Evolutionary conservation across 139 green algal genomes (phyloP).

Genomic region (Deuterostichococcus epilithicus): DNA sequence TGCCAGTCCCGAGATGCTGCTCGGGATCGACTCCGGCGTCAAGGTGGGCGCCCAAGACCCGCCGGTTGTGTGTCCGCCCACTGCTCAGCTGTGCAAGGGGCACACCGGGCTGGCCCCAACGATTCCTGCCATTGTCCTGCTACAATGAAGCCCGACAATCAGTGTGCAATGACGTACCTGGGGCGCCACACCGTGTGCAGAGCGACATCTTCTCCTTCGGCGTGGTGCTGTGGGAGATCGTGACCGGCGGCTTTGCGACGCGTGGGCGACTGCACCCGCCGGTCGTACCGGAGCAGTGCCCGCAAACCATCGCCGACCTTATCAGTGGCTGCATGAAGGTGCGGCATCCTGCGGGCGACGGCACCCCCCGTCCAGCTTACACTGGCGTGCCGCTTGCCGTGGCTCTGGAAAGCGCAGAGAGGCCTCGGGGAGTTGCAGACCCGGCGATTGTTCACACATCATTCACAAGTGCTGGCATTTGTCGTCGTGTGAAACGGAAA

Average conservation of each 20-base stretch:
- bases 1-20: not conserved
- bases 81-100: no score
- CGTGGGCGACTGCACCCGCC: not conserved
- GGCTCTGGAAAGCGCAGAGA: no score
- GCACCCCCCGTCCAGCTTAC: no score
- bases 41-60: not conserved
- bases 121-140: not conserved
- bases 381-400: no score
- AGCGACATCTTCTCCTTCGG: constrained; percentile 9
- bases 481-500: no score
- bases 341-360: no score
- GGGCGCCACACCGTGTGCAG: not conserved
- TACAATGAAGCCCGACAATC: not conserved
- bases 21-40: not conserved
- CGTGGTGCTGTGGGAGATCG: constrained; percentile 8
- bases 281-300: not conserved
- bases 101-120: no score
- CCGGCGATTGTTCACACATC: no score
- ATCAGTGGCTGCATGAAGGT: not conserved
- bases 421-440: no score
- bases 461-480: no score
- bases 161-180: not conserved
- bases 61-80: no score
- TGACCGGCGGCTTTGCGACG: constrained; percentile 1
- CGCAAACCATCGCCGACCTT: not conserved